Percentiles rank a stretch among this genome's conserved stretches.
These are phyloP conservation scores for Harringtonia lauricola DNA, from an alignment of 2,329 filamentous ascomycete genomes.

Conservation along the genomic window DNA sequence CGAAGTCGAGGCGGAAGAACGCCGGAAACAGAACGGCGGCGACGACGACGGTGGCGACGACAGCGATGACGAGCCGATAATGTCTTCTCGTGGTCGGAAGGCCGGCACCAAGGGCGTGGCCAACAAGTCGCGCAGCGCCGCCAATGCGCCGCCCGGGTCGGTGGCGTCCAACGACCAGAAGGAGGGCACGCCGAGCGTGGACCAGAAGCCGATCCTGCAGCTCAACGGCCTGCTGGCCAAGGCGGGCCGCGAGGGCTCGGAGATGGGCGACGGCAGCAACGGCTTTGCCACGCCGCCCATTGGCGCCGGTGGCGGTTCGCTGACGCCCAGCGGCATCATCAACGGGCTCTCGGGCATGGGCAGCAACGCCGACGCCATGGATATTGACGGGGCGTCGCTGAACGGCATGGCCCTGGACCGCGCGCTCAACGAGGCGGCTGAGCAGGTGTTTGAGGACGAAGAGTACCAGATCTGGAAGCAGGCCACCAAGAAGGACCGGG, in stretches of 20 bases:
- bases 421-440: slow-evolving; percentile 52
- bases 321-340: slow-evolving; percentile 63
- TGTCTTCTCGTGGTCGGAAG: slow-evolving; percentile 90
- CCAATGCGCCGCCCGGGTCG: neutral
- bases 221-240: slow-evolving; percentile 53
- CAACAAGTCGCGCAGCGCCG: slow-evolving; percentile 50
- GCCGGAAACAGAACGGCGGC: slow-evolving; percentile 75
- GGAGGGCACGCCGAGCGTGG: slow-evolving; percentile 67
- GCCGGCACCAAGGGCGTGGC: slow-evolving; percentile 65
- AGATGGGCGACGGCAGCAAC: slow-evolving; percentile 68
- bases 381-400: slow-evolving; percentile 68
- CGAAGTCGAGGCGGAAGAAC: slow-evolving; percentile 82
- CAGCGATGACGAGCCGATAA: slow-evolving; percentile 95
- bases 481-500: slow-evolving; percentile 92
- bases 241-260: slow-evolving; percentile 56
- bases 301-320: slow-evolving; percentile 42
- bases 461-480: slow-evolving; percentile 99
- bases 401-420: slow-evolving; percentile 54
- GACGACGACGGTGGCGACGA: slow-evolving; percentile 78
- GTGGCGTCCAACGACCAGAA: slow-evolving; percentile 63
- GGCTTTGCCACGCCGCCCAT: slow-evolving; percentile 76
- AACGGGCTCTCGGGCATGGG: slow-evolving; percentile 56
- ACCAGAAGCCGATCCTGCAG: slow-evolving; percentile 62
- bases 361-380: slow-evolving; percentile 76
- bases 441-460: slow-evolving; percentile 79